phyloP scores from a whole-genome alignment of 495 filamentous ascomycete species.

The Neurospora hispaniola region DNA sequence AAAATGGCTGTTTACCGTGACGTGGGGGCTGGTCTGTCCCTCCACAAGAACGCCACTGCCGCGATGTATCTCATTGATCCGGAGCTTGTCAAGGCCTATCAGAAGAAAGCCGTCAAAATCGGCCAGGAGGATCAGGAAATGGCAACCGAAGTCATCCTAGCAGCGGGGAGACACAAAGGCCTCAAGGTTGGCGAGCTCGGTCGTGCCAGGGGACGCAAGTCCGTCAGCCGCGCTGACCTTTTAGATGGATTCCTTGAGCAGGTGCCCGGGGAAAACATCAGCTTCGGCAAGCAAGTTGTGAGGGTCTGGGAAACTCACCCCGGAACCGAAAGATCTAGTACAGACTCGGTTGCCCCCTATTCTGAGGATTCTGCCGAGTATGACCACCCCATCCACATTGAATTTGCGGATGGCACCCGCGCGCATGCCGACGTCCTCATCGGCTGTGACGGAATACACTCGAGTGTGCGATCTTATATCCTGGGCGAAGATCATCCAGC shows the following conservation, averaged over 20 bases:
- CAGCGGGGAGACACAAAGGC: conserved; percentile 20
- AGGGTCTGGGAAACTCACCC: conserved; percentile 10
- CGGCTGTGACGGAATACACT: conserved; percentile 40
- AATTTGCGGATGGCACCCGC: conserved; percentile 25
- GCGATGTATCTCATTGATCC: conserved; percentile 25
- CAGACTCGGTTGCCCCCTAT: not conserved
- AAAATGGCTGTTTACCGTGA: conserved; percentile 19
- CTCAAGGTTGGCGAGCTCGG: conserved; percentile 27
- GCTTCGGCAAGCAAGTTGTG: conserved; percentile 22
- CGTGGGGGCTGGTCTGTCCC: conserved; percentile 28
- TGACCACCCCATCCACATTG: conserved; percentile 12
- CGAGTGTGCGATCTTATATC: conserved; percentile 27
- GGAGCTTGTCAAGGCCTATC: conserved; percentile 24
- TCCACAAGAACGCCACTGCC: conserved; percentile 28
- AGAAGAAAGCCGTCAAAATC: conserved; percentile 23
- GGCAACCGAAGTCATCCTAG: conserved; percentile 25
- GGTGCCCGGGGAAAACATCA: conserved; percentile 16
- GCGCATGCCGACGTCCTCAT: conserved; percentile 26
- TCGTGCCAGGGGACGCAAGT: conserved; percentile 28
- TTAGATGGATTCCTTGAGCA: conserved; percentile 21
- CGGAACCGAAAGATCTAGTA: not conserved
- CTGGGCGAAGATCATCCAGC: conserved; percentile 29
- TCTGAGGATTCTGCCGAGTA: not conserved
- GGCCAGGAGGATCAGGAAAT: conserved; percentile 25
- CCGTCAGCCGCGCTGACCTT: conserved; percentile 26